Evolutionary conservation across 2,329 filamentous ascomycete species (phyloP), one percentile per base, ranked within the genome.

Genomic region (Hymenoscyphus linearis): DNA sequence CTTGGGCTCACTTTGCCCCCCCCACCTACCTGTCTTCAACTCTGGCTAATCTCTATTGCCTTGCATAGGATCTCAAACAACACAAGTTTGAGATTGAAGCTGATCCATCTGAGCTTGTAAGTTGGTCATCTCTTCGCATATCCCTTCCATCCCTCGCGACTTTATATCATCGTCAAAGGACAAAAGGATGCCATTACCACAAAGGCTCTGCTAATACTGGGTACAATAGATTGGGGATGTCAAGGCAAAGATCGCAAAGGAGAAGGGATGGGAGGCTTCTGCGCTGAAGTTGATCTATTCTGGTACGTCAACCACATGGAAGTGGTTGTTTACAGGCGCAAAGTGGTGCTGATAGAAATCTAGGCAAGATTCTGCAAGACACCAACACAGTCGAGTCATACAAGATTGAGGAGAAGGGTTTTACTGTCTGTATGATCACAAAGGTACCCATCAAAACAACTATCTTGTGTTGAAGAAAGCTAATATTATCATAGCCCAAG

Each of bases 351-450:
- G 62, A 76, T 64, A 61, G 58, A 62, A 12, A 40, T 55, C 60
- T 70, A 97, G 93, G 95, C 80, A 99, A 99, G 82, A 98, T 99
- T 70, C 81, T 99, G 67, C 93, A 97, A 78, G 93, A 99, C 88
- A 91, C 92, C 65, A 95, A 97, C 74, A 96, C 93, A 2, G 90
- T 99, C 70, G 91, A 92, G 76, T 93, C 90, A 47, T 98, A 98
- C 81, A 96, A 91, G 78, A 98, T 99, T 66, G 93, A 99, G 78
- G 95, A 98, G 84, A 99, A 98, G 83, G 95, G 95, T 40, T 99
- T 98, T 76, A 92, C 99, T 71, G 95, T 99, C 64, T 99, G 95
- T 80, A 96, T 99, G 87, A 88, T 96, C 71, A 91, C 91, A 74
- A 98, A 98, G 90, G 93, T 96, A 80, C 65, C 76, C 27, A 65